Base-by-base conservation (phyloP, 352 stramenopile species). In the Globisporangium perplexum region DNA sequence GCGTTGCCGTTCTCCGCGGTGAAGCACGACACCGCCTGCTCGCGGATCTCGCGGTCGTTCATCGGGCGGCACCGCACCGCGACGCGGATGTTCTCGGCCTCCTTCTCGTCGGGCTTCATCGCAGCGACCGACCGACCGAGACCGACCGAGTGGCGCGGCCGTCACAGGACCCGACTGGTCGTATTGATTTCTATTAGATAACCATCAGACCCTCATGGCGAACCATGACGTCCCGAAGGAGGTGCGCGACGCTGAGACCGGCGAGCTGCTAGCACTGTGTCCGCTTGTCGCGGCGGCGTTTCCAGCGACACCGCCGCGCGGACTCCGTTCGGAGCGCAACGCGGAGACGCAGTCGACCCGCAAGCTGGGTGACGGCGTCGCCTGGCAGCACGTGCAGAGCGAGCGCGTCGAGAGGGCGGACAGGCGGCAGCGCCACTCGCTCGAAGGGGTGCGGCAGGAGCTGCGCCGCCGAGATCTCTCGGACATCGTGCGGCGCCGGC, bases 51-150 rank as follows among this genome's bases (percentile, higher is more conserved):
- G 33, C 86, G 88, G 26, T 88, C 67, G 55, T 90, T 96, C 68
- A 98, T 90, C n/a, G 90, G 91, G 4, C 91, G 84, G 55, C 86
- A 96, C 53, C 88, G 86, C 65, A 97, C 90, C 4, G 91, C 90
- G 33, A 97, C 91, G 53, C 85, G 83, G 57, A 97, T 94, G 72
- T 97, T 97, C 53, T 91, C 83, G 33, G 76, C 79, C 53, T 93
- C 80, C 54, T 90, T 86, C 48, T 88, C 76, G 28, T 92, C 82
- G 36, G 77, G 53, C 60, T 88, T 89, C 77, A 89, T 91, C 14
- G 44, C 14, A 30, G 26, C 26, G 26, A 30, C 3, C 26, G 26
- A 30, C n/a, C n/a, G n/a, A n/a, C n/a, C n/a, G 26, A 6, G 26
- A 30, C 26, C 26, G 26, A 30, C 2, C 26, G 26, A 30, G 5